Percentiles rank a stretch among this genome's conserved stretches.
phyloP scores from a whole-genome alignment of 345 rosid species.

The Lumnitzera littorea region DNA sequence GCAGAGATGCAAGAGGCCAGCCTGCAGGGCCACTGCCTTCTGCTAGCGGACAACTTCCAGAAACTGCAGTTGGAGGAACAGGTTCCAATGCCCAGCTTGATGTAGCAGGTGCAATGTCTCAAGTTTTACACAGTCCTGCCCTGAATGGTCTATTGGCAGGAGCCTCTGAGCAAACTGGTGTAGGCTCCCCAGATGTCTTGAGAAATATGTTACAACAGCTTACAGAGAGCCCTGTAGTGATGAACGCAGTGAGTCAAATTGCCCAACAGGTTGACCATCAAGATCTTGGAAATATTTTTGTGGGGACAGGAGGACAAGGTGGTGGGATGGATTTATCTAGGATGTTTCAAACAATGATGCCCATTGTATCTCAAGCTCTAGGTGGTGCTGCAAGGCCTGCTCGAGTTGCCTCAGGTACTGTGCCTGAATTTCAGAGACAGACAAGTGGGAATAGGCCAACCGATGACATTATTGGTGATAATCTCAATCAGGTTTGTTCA shows the following conservation, averaged over 20 bases:
- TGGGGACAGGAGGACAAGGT: slow-evolving; percentile 47
- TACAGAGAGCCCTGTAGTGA: slow-evolving; percentile 73
- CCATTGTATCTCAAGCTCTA: slow-evolving; percentile 79
- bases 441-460: slow-evolving; percentile 15
- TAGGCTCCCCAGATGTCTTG: slow-evolving; percentile 69
- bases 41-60: slow-evolving; percentile 6
- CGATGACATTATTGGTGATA: slow-evolving; percentile 21
- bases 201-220: slow-evolving; percentile 84
- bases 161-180: slow-evolving; percentile 67
- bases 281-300: slow-evolving; percentile 66
- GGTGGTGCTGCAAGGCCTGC: slow-evolving; percentile 29
- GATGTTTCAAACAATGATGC: slow-evolving; percentile 96
- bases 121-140: slow-evolving; percentile 59
- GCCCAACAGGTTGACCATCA: slow-evolving; percentile 82
- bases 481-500: slow-evolving; percentile 38
- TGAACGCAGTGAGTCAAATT: slow-evolving; percentile 76
- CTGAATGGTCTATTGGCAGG: slow-evolving; percentile 65
- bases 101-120: slow-evolving; percentile 56
- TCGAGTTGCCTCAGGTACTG: slow-evolving; percentile 17
- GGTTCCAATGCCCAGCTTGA: slow-evolving; percentile 37
- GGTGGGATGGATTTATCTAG: slow-evolving; percentile 69
- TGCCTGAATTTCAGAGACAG: slow-evolving; percentile 22
- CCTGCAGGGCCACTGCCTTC: slow-evolving; percentile 14
- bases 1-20: slow-evolving; percentile 12
- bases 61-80: slow-evolving; percentile 20